Percentiles rank a stretch among this genome's conserved stretches.
These are phyloP conservation scores for Epichloe coenophiala DNA, from an alignment of 2,329 filamentous ascomycete species.

Conservation along the genomic window DNA sequence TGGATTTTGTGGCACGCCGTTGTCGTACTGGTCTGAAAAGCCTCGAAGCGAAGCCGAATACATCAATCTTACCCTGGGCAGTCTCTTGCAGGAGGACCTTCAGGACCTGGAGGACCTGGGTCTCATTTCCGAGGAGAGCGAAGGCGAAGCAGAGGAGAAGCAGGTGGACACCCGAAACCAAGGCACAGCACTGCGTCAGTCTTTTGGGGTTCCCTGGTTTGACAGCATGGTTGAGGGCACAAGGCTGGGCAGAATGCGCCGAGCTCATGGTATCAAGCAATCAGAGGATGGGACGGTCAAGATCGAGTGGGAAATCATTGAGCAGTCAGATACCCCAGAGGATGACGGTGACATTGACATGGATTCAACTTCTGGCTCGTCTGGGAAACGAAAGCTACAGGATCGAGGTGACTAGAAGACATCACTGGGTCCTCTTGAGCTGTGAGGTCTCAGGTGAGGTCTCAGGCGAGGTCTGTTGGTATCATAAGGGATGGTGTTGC, in stretches of 20 bases:
- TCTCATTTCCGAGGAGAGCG: constrained; percentile 42
- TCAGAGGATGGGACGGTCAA: constrained; percentile 50
- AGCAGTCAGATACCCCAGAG: constrained; percentile 42
- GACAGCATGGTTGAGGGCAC: constrained; percentile 70
- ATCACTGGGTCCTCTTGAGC: neutral
- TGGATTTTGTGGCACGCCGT: constrained; percentile 77
- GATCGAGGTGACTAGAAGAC: constrained; percentile 21
- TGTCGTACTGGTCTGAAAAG: constrained; percentile 72
- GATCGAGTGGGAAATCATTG: constrained; percentile 74
- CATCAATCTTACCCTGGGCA: constrained; percentile 72
- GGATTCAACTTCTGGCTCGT: constrained; percentile 16
- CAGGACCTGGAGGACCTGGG: constrained; percentile 60
- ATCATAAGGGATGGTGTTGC: neutral
- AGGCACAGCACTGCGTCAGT: constrained; percentile 30
- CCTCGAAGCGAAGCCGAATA: constrained; percentile 59
- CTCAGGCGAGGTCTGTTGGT: no score
- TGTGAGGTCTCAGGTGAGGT: neutral
- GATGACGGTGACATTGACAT: constrained; percentile 23
- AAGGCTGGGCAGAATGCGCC: constrained; percentile 52
- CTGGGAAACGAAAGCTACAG: constrained; percentile 40
- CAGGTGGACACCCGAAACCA: constrained; percentile 7
- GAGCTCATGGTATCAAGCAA: constrained; percentile 38
- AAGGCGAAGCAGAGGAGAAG: constrained; percentile 15
- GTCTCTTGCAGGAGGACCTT: constrained; percentile 57
- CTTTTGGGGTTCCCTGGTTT: constrained; percentile 74